Evolutionary conservation across 352 stramenopile species (phyloP).

Genomic region (Pythium biforme): DNA sequence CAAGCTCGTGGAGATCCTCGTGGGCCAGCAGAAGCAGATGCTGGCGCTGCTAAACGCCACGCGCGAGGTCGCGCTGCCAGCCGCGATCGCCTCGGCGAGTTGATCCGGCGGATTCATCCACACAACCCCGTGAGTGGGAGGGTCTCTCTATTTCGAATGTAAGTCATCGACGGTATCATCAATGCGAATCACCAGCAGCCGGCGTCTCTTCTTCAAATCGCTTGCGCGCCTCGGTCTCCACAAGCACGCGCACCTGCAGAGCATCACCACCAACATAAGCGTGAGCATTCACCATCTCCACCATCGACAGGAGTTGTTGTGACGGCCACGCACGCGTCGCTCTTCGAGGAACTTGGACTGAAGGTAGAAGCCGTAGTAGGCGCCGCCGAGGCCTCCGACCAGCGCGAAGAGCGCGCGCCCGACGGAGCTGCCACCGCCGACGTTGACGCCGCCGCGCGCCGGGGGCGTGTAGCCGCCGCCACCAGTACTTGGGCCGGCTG

Average conservation of each 20-base stretch:
- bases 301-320: neutral
- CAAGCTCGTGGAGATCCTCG: conserved; percentile 80
- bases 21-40: conserved; percentile 84
- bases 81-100: conserved; percentile 12
- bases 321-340: conserved; percentile 41
- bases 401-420: conserved; percentile 67
- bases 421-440: conserved; percentile 68
- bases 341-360: conserved; percentile 86
- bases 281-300: neutral
- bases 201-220: conserved; percentile 50
- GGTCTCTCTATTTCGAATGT: neutral
- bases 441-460: conserved; percentile 49
- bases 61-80: conserved; percentile 32
- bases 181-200: neutral
- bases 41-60: conserved; percentile 46
- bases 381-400: conserved; percentile 60
- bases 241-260: conserved; percentile 41
- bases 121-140: too few species aligned
- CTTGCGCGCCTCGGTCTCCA: conserved; percentile 64
- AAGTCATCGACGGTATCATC: neutral
- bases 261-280: neutral
- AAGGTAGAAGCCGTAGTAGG: conserved; percentile 81
- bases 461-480: conserved; percentile 21
- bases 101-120: too few species aligned
- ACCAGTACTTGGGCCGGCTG: conserved; percentile 9